phyloP scores from a whole-genome alignment of 208 protist genomes.

The Entamoeba moshkovskii region DNA sequence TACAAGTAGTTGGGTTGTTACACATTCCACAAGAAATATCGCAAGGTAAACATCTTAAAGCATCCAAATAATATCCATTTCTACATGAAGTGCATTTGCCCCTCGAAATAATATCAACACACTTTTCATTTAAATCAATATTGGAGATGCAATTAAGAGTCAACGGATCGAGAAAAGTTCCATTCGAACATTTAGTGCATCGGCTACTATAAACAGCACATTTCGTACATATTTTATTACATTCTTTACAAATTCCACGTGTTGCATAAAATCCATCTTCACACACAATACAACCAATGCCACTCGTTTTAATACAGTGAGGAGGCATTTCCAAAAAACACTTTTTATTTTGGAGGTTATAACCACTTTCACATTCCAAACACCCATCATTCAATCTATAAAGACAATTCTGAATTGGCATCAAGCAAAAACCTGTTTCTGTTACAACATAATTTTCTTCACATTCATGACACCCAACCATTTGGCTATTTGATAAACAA shows the following conservation, averaged over 20 bases:
- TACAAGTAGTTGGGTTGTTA: not conserved
- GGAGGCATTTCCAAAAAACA: not conserved
- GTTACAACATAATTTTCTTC: not conserved
- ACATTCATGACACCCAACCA: not conserved
- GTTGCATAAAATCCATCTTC: not conserved
- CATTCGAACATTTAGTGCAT: not conserved
- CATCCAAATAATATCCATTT: not conserved
- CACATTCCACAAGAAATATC: not conserved
- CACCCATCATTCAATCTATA: not conserved
- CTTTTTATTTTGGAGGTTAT: not conserved
- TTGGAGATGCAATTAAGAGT: not conserved
- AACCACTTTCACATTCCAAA: not conserved
- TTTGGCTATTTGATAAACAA: not conserved
- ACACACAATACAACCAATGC: not conserved
- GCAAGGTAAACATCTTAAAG: not conserved
- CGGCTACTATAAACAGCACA: not conserved
- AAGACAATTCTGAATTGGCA: not conserved
- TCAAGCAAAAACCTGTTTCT: not conserved
- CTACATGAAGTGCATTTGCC: not conserved
- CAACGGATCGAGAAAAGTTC: not conserved
- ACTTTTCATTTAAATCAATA: not conserved
- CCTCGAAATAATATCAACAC: not conserved
- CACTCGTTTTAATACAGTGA: not conserved
- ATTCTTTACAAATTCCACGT: not conserved
- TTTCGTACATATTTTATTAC: not conserved